phyloP scores from a whole-genome alignment of 179 eudicot genomes.

The Silene coronaria region DNA sequence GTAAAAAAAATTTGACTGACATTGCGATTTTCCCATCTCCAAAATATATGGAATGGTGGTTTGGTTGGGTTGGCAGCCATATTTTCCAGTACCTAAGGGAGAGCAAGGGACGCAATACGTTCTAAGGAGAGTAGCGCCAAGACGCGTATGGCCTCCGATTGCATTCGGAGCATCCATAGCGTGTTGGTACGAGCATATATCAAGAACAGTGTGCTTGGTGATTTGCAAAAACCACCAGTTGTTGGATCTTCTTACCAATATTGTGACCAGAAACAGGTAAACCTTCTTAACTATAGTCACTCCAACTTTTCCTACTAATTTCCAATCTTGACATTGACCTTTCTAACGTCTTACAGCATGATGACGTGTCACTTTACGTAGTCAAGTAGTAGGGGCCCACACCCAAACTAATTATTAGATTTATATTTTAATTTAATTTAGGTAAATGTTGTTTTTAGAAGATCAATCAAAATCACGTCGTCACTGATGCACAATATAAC shows the following conservation, averaged over 20 bases:
- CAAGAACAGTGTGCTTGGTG: conserved; percentile 64
- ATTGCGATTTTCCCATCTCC: not conserved
- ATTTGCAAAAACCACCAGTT: conserved; percentile 76
- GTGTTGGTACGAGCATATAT: conserved; percentile 90
- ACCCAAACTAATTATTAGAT: not conserved
- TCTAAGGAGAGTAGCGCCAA: conserved; percentile 72
- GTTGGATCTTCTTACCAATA: conserved; percentile 71
- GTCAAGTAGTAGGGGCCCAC: too few species aligned
- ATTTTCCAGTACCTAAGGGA: conserved; percentile 78
- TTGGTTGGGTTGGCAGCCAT: conserved; percentile 88
- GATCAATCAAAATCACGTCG: not conserved
- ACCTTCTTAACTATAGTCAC: not conserved
- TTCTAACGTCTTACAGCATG: too few species aligned
- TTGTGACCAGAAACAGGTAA: conserved; percentile 76
- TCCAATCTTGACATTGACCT: conserved; percentile 10
- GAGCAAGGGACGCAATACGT: conserved; percentile 73
- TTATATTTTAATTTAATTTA: not conserved
- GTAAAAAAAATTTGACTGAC: not conserved
- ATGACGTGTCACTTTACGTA: conserved; percentile 12
- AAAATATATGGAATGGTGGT: conserved; percentile 1
- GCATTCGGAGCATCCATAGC: conserved; percentile 75
- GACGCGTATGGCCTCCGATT: conserved; percentile 78
- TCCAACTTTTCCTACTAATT: not conserved
- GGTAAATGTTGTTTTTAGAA: too few species aligned
- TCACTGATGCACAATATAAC: not conserved